phyloP scores from a whole-genome alignment of 2,329 filamentous ascomycete species.

The Pseudogymnoascus sp. region DNA sequence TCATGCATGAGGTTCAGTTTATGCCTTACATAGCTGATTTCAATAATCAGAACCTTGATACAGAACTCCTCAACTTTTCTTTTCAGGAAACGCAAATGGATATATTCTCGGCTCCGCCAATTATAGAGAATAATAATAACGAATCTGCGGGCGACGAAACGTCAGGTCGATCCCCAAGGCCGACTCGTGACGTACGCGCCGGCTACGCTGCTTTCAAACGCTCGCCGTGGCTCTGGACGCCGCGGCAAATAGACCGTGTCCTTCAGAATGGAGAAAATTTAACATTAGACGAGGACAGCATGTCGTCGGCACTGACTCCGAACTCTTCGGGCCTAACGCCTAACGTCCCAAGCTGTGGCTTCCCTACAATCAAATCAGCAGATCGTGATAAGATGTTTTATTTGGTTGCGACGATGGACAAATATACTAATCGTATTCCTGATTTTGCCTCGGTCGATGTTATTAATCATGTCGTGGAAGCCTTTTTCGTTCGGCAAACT shows the following conservation, averaged over 20 bases:
- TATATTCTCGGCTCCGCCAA: not conserved
- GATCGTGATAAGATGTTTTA: not conserved
- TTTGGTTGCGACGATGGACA: not conserved
- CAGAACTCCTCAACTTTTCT: not conserved
- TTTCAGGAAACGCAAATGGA: not conserved
- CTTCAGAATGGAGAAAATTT: constrained; percentile 16
- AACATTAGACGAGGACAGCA: constrained; percentile 16
- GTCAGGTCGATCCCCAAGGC: not conserved
- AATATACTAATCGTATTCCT: not conserved
- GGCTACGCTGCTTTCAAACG: constrained; percentile 18
- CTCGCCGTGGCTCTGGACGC: constrained; percentile 19
- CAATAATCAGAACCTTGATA: not conserved
- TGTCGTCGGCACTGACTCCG: constrained; percentile 14
- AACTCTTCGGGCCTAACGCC: not conserved
- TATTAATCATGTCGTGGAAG: constrained; percentile 3
- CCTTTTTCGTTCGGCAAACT: not conserved
- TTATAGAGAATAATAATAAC: not conserved
- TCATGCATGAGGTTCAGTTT: not conserved
- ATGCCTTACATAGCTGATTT: not conserved
- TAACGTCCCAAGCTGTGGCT: not conserved
- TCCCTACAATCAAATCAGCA: not conserved
- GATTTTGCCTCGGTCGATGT: not conserved
- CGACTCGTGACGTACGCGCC: constrained; percentile 10
- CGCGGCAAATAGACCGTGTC: constrained; percentile 13
- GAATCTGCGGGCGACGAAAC: not conserved